These are phyloP conservation scores for Physaria fendleri DNA, from an alignment of 345 rosid species.

Conservation along the genomic window DNA sequence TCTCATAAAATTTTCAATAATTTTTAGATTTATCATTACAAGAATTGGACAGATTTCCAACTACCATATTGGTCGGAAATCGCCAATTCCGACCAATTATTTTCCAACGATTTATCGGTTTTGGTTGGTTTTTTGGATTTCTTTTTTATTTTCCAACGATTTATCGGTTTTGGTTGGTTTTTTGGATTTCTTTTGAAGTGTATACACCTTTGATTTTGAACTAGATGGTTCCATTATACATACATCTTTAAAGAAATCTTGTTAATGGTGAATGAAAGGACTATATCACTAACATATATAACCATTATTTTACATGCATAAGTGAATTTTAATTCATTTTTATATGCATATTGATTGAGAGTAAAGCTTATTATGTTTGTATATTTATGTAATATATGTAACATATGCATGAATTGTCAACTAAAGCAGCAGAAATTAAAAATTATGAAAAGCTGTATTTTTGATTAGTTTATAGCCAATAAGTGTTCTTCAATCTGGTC, in stretches of 20 bases:
- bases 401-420: slow-evolving; percentile 17
- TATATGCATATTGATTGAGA: slow-evolving; percentile 8
- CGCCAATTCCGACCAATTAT: no score
- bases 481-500: slow-evolving; percentile 1
- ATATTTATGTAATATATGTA: not conserved
- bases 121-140: no score
- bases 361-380: not conserved
- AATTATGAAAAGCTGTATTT: slow-evolving; percentile 1
- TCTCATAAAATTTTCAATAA: not conserved
- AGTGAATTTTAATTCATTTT: not conserved
- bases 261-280: not conserved
- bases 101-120: no score
- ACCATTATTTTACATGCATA: not conserved
- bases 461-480: slow-evolving; percentile 6
- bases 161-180: no score
- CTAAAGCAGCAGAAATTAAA: not conserved
- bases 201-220: no score
- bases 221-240: not conserved
- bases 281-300: not conserved
- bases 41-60: no score
- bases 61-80: no score
- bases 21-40: no score
- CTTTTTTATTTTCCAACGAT: no score
- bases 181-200: no score
- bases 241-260: no score